Evolutionary conservation across 2,329 filamentous ascomycete genomes (phyloP), one percentile per base, ranked within the genome.

Genomic region (Aspergillus sp.): DNA sequence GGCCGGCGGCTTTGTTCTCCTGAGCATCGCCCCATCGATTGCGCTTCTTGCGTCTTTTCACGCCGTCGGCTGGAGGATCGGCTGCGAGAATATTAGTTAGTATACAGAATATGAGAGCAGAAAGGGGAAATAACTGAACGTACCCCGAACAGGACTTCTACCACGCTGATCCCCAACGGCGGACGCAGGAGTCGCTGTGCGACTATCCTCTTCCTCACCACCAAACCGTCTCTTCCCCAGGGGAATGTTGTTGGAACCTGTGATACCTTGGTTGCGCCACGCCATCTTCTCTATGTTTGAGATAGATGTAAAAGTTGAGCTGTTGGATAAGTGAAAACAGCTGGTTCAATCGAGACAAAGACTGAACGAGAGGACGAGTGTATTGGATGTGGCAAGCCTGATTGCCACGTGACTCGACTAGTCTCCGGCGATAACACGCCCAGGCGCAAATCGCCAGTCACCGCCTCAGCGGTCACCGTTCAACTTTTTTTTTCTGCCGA

Each of bases 11-110:
- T 85, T 99, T 99, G 83, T 99, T 99, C 81, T 99, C 95, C 59
- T 92, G 90, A 64, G 92, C 92, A 80, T 98, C 94, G 69, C 95
- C 95, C 95, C 95, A 99, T 76, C 95, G 89, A 79, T 99, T 99
- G 78, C 94, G 91, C 89, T 97, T 98, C 89, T 96, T 97, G 79
- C 95, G 92, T 72, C 91, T 91, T 77, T 91, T 91, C 65, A 90
- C 87, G 61, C 92, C 94, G 80, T 97, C 93, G 54, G 79, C 84
- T 65, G 83, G 79, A 68, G 84, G 83, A 74, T 79, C 74, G 61
- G 77, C 75, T 78, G 63, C 31, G 57, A 59, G 63, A 50, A 60
- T 45, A 13, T 28, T 70, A 15, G 60, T 76, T 65, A 74, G 68
- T 65, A 69, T 25, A 15, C 38, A 56, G 28, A 28, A 6, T 4